A percentile compares a stretch with the other conserved stretches of the same genome.
phyloP scores from a whole-genome alignment of 73 alveolate species.

The Urostyla sp. region DNA sequence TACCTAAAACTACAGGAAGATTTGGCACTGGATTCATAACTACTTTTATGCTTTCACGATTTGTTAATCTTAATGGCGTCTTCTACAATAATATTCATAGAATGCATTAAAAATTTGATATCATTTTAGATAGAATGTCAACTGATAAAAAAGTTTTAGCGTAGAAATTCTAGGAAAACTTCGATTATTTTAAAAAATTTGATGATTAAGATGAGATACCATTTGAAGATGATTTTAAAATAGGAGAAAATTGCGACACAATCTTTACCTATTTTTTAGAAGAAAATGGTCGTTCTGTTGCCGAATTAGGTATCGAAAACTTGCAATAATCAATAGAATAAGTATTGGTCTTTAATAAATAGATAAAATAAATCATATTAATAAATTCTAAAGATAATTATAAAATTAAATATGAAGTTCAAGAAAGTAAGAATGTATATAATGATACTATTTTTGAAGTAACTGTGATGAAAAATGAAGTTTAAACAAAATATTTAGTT shows the following conservation, averaged over 20 bases:
- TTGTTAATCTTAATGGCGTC: constrained; percentile 4
- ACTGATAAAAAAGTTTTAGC: not conserved
- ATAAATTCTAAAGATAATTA: not conserved
- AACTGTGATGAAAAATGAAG: no score
- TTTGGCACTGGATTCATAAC: constrained; percentile 51
- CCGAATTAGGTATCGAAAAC: no score
- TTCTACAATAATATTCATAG: not conserved
- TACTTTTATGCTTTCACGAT: constrained; percentile 4
- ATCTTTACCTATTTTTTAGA: not conserved
- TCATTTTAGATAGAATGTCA: not conserved
- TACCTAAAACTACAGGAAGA: constrained; percentile 43
- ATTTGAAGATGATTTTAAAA: not conserved
- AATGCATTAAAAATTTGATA: not conserved
- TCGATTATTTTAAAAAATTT: not conserved
- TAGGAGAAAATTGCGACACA: not conserved
- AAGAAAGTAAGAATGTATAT: not conserved
- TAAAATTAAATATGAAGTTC: not conserved
- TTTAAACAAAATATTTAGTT: no score
- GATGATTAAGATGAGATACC: not conserved
- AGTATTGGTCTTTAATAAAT: no score
- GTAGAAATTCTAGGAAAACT: not conserved
- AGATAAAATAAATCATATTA: no score
- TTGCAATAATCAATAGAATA: no score
- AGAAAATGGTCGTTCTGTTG: no score
- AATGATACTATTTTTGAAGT: not conserved